Conservation (phyloP, 208 protist genomes). For the Leishmania gerbilli region DNA sequence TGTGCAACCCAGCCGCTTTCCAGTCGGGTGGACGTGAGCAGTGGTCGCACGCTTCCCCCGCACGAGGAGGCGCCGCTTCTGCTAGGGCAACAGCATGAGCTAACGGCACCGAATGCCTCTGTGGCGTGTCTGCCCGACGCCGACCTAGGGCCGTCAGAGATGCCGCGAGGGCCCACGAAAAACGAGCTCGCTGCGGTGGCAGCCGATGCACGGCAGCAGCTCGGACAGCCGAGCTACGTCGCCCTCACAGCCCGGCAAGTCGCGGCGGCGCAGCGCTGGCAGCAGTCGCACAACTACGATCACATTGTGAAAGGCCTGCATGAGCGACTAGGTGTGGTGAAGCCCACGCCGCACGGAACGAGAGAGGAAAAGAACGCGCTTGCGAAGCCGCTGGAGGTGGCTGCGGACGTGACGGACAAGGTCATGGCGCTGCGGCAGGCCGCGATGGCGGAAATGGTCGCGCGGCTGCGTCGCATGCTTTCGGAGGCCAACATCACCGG, state of each 20-base stretch:
- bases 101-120: not conserved
- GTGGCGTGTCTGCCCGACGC: not conserved
- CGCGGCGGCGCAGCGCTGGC: slow-evolving; percentile 13
- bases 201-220: slow-evolving; percentile 31
- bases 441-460: slow-evolving; percentile 34
- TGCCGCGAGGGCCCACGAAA: slow-evolving; percentile 9
- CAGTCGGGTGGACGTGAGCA: not conserved
- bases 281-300: slow-evolving; percentile 17
- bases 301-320: slow-evolving; percentile 21
- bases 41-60: not conserved
- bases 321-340: slow-evolving; percentile 18
- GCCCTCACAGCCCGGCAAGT: slow-evolving; percentile 20
- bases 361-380: not conserved
- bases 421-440: slow-evolving; percentile 25
- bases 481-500: slow-evolving; percentile 19
- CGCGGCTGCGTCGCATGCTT: slow-evolving; percentile 27
- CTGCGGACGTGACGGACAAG: slow-evolving; percentile 19
- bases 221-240: slow-evolving; percentile 33
- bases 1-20: not conserved
- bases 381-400: slow-evolving; percentile 4
- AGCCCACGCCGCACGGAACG: not conserved
- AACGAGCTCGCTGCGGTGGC: slow-evolving; percentile 25
- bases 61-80: not conserved
- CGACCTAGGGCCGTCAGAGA: slow-evolving; percentile 4
- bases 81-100: not conserved